Base-by-base conservation (phyloP, 2,329 filamentous ascomycete genomes). In the Xylaria digitata region DNA sequence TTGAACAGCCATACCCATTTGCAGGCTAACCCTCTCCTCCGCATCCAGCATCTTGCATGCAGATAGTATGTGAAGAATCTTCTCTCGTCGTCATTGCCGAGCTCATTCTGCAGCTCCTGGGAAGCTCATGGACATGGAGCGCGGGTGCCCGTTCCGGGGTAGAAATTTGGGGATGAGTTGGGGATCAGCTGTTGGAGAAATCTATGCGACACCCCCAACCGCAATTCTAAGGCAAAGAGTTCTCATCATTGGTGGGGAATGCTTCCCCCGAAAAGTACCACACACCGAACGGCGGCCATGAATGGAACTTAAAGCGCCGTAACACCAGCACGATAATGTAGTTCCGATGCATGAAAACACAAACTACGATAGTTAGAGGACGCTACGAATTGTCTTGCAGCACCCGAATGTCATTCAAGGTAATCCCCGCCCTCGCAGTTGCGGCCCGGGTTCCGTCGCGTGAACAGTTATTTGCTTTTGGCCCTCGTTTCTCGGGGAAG, bases 161-260 rank as follows among this genome's bases (percentile, higher is more conserved):
- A 61, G 50, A 70, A 58, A 56, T 21, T 61, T 58, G 71, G 62
- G 59, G 65, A 69, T 19, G 43, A 62, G 26, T 70, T 69, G 66
- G 66, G 58, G 67, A 69, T 63, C 40, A 45, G 59, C 23, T 37
- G 62, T 65, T 65, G 63, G 62, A 50, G 60, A 48, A 64, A 53
- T 37, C 30, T 40, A 37, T 11, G 19, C 42, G 45, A 9, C 42
- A 19, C 8, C 32, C 52, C 6, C 9, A 3, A n/a, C 32, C 17
- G 32, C 23, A 55, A 58, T 43, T 50, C 43, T n/a, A 2, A 43
- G 13, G 37, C 43, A 42, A 55, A 8, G 34, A 21, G 21, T 62
- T 62, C 58, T 58, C 72, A 50, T 74, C 61, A 78, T 77, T 78
- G 76, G 76, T 77, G 75, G 75, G 70, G 66, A 67, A 71, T 65